phyloP scores from a whole-genome alignment of 2,329 filamentous ascomycete genomes.

The Pyricularia pennisetigena region DNA sequence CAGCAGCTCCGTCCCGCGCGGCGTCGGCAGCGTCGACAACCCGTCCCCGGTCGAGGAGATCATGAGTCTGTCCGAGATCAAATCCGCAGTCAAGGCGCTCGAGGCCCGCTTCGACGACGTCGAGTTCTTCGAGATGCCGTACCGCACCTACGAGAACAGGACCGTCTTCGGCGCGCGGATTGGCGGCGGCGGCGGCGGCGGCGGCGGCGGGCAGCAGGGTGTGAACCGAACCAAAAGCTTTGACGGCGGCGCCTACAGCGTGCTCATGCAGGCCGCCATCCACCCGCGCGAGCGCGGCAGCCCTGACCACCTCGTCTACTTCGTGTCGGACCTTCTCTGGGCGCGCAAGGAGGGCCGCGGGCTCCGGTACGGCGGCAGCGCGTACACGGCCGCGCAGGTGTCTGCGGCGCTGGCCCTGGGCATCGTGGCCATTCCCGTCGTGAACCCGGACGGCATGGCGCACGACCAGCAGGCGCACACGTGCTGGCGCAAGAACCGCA shows the following conservation, averaged over 20 bases:
- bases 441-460: slow-evolving; percentile 43
- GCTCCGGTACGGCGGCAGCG: slow-evolving; percentile 38
- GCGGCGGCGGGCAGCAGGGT: not conserved
- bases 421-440: slow-evolving; percentile 41
- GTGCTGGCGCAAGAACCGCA: slow-evolving; percentile 50
- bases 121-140: slow-evolving; percentile 4
- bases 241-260: slow-evolving; percentile 19
- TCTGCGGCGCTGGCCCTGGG: slow-evolving; percentile 38
- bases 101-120: slow-evolving; percentile 2
- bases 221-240: not conserved
- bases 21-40: slow-evolving; percentile 2
- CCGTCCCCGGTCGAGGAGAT: not conserved
- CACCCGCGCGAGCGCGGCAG: slow-evolving; percentile 49
- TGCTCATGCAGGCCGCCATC: slow-evolving; percentile 42
- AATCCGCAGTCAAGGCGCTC: slow-evolving; percentile 1
- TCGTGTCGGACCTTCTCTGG: slow-evolving; percentile 44
- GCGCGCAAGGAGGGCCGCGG: slow-evolving; percentile 38
- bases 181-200: not conserved
- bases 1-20: not conserved
- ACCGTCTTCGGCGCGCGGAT: slow-evolving; percentile 1
- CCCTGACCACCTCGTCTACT: slow-evolving; percentile 46
- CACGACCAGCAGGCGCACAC: slow-evolving; percentile 37
- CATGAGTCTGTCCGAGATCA: slow-evolving; percentile 3
- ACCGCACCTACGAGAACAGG: slow-evolving; percentile 1
- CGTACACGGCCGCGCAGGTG: slow-evolving; percentile 42